Evolutionary conservation across 805 yeast genomes (phyloP).

Genomic region (Saturnispora kantuleensis): DNA sequence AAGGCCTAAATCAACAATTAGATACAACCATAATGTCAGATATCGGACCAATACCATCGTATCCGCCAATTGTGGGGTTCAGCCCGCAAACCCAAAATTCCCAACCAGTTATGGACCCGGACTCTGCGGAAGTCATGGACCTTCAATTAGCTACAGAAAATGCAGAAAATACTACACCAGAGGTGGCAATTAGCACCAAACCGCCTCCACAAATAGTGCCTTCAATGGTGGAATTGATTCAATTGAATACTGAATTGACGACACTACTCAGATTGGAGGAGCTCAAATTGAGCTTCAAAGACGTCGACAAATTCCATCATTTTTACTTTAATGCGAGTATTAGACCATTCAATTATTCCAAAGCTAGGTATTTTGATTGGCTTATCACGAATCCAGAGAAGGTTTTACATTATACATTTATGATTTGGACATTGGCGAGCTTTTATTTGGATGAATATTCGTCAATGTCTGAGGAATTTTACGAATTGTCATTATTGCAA

Average conservation of each 20-base stretch:
- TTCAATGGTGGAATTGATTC: not conserved
- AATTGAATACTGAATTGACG: conserved; percentile 5
- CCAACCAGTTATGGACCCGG: too few species aligned
- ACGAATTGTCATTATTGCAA: conserved; percentile 13
- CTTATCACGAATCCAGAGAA: conserved; percentile 15
- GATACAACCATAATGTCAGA: not conserved
- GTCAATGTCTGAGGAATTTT: conserved; percentile 14
- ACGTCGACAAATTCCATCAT: conserved; percentile 16
- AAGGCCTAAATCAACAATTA: not conserved
- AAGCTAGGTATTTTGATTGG: conserved; percentile 15
- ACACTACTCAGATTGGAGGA: conserved; percentile 11
- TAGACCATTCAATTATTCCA: conserved; percentile 15
- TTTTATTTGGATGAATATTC: conserved; percentile 15
- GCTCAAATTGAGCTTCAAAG: conserved; percentile 16
- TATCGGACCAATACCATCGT: conserved; percentile 8
- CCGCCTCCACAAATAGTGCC: conserved; percentile 1
- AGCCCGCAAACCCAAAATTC: too few species aligned
- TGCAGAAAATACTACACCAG: not conserved
- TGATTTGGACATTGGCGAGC: conserved; percentile 19
- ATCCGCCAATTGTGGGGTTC: conserved; percentile 1
- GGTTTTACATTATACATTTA: conserved; percentile 16
- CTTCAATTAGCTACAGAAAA: conserved; percentile 1
- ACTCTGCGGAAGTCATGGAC: conserved; percentile 5
- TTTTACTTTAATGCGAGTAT: conserved; percentile 10
- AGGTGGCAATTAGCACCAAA: not conserved